phyloP scores from a whole-genome alignment of 2,329 filamentous ascomycete species.

The Nemania sp. region DNA sequence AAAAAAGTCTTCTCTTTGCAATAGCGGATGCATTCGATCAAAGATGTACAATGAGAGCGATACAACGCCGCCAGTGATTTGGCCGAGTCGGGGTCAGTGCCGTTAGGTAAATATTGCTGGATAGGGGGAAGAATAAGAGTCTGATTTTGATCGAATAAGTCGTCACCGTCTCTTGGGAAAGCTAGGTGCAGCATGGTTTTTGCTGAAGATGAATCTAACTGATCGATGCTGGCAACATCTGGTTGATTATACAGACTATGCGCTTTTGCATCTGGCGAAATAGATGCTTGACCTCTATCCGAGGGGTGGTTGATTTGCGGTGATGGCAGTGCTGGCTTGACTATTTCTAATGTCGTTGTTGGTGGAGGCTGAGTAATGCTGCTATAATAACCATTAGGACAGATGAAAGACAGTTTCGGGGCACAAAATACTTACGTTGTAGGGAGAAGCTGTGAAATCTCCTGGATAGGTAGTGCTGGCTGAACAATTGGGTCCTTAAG shows the following conservation, averaged over 20 bases:
- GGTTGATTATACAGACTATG: constrained; percentile 65
- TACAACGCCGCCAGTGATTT: constrained; percentile 86
- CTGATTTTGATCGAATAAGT: constrained; percentile 65
- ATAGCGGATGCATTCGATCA: constrained; percentile 93
- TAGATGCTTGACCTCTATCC: constrained; percentile 32
- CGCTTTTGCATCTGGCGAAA: constrained; percentile 38
- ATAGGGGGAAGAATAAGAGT: constrained; percentile 84
- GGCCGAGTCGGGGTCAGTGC: constrained; percentile 85
- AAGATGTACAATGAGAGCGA: constrained; percentile 89
- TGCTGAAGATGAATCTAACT: constrained; percentile 58
- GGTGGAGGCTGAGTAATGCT: constrained; percentile 43
- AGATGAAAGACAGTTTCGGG: not conserved
- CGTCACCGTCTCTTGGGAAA: constrained; percentile 62
- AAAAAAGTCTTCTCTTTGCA: constrained; percentile 98
- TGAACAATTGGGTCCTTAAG: constrained; percentile 49
- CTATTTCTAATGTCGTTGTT: constrained; percentile 26
- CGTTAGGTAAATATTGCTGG: constrained; percentile 74
- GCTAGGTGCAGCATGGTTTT: constrained; percentile 64
- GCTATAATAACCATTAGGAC: constrained; percentile 21
- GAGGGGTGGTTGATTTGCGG: constrained; percentile 43
- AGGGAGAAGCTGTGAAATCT: constrained; percentile 50
- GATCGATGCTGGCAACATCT: constrained; percentile 58
- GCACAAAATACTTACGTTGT: constrained; percentile 50
- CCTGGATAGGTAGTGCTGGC: constrained; percentile 53
- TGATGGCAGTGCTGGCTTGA: constrained; percentile 41